Evolutionary conservation across 2,329 filamentous ascomycete species (phyloP), one percentile per base, ranked within the genome.

Genomic region (Bipolaris bicolor): DNA sequence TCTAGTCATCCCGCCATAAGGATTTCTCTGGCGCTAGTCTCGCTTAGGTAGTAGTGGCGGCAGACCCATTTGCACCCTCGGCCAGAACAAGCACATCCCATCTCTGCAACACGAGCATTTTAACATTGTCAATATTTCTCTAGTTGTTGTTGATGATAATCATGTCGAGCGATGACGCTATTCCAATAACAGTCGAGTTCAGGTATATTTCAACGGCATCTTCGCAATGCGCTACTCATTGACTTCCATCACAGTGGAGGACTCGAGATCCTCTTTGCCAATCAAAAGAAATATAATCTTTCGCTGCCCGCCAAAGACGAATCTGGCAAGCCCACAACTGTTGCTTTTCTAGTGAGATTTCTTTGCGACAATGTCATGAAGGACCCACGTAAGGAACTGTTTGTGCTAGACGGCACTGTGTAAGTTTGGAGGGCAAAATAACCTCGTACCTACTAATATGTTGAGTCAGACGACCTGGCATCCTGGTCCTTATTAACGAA

Each of bases 401-500:
- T 99, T 72, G 87, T 98, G 33, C 82, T 97, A 20, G 91, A 97
- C 63, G 87, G 84, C 68, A 88, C 92, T 69, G 89, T 98, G 94
- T 97, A 86, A 75, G 92, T 52, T 7, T 3, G 3, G 10, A 18
- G 4, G 22, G 24, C 11, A 15, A 5, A 29, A 13, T 20, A 11
- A 1, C 22, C 7, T 22, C 11, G 5, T 15, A 3, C 26, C 33
- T 39, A 10, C 68, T 73, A 50, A 69, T 64, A 59, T 66, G 10
- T 1, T 49, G 11, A 16, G n/a, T 24, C 55, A 98, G 94, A 59
- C 92, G 95, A 51, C 95, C 95, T 5, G 95, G 95, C 2, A 97
- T 99, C 75, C 85, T 99, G 41, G 94, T 97, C 26, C 83, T 99
- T 55, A 96, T 99, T 77, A 99, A 99, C 74, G 95, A 99, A 69